Evolutionary conservation across 1,284 basidiomycete species (phyloP).

Genomic region (Cystobasidium sp.): DNA sequence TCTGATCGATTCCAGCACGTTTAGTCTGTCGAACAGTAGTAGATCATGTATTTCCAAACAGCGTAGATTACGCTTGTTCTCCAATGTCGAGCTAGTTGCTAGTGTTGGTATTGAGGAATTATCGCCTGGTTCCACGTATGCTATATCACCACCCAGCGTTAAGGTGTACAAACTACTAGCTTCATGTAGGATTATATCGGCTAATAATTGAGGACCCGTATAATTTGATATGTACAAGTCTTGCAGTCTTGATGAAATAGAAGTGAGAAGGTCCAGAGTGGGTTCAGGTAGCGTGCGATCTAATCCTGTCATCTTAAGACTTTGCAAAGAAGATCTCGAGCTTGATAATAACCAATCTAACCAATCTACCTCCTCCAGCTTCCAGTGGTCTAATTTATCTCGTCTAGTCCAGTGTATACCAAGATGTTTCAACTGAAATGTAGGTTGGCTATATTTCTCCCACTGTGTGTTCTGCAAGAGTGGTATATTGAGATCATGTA

Average conservation of each 20-base stretch:
- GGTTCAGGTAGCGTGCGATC: not conserved
- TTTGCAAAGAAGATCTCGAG: not conserved
- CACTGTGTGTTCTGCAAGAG: constrained; percentile 26
- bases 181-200: constrained; percentile 16
- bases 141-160: constrained; percentile 19
- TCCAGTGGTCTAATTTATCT: not conserved
- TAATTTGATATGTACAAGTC: constrained; percentile 27
- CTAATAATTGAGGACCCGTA: constrained; percentile 9
- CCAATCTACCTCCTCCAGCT: constrained; percentile 26
- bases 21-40: constrained; percentile 22
- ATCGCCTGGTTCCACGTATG: constrained; percentile 10
- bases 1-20: constrained; percentile 1
- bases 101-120: constrained; percentile 4
- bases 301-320: constrained; percentile 13
- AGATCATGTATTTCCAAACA: constrained; percentile 32
- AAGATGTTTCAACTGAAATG: constrained; percentile 20
- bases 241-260: constrained; percentile 1
- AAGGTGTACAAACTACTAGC: constrained; percentile 8
- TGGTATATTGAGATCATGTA: not conserved
- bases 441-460: constrained; percentile 25
- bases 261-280: not conserved
- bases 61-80: constrained; percentile 5
- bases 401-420: constrained; percentile 16
- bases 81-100: constrained; percentile 13
- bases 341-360: constrained; percentile 21